These are phyloP conservation scores for Epichloe sp. DNA, from an alignment of 2,329 filamentous ascomycete genomes.

Conservation along the genomic window DNA sequence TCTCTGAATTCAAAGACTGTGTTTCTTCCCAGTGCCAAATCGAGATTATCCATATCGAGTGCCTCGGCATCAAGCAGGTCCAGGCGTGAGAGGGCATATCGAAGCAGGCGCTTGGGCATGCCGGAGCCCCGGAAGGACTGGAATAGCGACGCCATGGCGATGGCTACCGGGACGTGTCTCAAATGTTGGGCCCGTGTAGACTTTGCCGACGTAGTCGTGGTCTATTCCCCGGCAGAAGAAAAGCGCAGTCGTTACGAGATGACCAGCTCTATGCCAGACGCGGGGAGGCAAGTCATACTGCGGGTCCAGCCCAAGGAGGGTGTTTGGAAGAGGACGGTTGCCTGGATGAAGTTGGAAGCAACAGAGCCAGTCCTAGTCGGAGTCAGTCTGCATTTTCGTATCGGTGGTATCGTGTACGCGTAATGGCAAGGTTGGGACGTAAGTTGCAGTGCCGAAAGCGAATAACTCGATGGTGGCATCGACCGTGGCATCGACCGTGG, in stretches of 20 bases:
- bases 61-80: slow-evolving; percentile 82
- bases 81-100: slow-evolving; percentile 70
- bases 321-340: background rate
- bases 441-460: background rate
- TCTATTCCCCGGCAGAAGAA: slow-evolving; percentile 4
- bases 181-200: background rate
- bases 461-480: background rate
- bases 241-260: slow-evolving; percentile 16
- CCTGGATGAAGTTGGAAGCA: background rate
- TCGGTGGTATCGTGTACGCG: background rate
- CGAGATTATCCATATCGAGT: slow-evolving; percentile 73
- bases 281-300: slow-evolving; percentile 21
- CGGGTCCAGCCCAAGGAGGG: slow-evolving; percentile 7
- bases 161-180: background rate
- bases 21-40: slow-evolving; percentile 68
- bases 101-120: slow-evolving; percentile 79
- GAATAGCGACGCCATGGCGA: slow-evolving; percentile 59
- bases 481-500: background rate
- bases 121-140: slow-evolving; percentile 51
- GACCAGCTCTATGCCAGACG: slow-evolving; percentile 22
- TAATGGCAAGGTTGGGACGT: background rate
- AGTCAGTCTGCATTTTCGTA: background rate
- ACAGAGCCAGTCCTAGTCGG: background rate
- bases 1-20: slow-evolving; percentile 78
- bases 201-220: background rate